Percentiles rank a stretch among this genome's conserved stretches.
Conservation (phyloP, 768 basidiomycete species). For the Kwoniella newhampshirensis region DNA sequence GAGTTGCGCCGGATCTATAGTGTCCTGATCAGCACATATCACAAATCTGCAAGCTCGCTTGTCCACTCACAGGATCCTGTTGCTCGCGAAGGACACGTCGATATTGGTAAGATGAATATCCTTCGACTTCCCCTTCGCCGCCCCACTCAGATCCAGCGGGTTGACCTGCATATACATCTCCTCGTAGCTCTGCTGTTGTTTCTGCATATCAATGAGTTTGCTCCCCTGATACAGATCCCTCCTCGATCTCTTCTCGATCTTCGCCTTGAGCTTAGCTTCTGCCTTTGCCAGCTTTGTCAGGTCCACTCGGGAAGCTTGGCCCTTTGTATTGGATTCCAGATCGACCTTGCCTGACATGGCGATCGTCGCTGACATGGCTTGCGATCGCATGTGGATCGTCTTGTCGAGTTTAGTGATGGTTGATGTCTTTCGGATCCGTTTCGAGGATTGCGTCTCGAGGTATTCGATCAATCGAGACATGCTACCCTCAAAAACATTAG, state of each 20-base stretch:
- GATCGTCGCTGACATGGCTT: constrained; percentile 51
- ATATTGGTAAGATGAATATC: constrained; percentile 93
- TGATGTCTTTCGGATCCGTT: constrained; percentile 33
- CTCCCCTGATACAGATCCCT: constrained; percentile 93
- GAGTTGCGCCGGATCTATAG: constrained; percentile 44
- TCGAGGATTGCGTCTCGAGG: constrained; percentile 48
- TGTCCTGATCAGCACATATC: neutral
- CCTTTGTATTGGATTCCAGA: constrained; percentile 52
- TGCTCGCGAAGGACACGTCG: constrained; percentile 93
- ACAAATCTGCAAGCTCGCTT: neutral
- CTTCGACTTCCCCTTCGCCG: constrained; percentile 90
- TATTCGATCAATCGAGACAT: constrained; percentile 49
- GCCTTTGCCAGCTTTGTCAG: constrained; percentile 66
- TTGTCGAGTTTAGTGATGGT: constrained; percentile 49
- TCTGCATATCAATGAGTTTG: constrained; percentile 86
- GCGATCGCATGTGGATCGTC: constrained; percentile 52
- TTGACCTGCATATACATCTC: constrained; percentile 99
- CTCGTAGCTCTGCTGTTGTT: constrained; percentile 97
- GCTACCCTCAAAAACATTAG: constrained; percentile 24
- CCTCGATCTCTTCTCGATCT: constrained; percentile 92
- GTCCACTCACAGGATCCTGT: constrained; percentile 74
- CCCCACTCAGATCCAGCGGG: constrained; percentile 72
- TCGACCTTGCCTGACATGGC: constrained; percentile 54
- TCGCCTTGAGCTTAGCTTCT: constrained; percentile 96
- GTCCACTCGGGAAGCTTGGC: constrained; percentile 54